Evolutionary conservation across 2,329 filamentous ascomycete species (phyloP).

Genomic region (Chalaropsis ovoidea): DNA sequence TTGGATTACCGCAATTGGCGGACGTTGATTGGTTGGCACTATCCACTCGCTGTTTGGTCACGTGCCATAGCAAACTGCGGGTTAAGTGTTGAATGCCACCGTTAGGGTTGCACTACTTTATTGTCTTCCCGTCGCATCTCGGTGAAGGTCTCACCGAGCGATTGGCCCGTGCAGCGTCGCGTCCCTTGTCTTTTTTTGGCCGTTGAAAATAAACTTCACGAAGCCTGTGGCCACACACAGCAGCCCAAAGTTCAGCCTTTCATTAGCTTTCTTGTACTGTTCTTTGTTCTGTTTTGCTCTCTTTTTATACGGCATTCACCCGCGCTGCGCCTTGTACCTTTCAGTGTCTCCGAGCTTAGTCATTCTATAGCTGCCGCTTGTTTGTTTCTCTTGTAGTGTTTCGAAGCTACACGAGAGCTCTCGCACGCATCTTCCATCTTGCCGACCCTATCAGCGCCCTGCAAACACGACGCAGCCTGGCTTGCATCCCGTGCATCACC

Average conservation of each 20-base stretch:
- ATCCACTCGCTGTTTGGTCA: neutral
- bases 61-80: neutral
- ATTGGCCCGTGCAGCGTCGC: slow-evolving; percentile 2
- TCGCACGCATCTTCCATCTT: neutral
- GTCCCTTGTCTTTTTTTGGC: slow-evolving; percentile 6
- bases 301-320: neutral
- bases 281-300: neutral
- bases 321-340: neutral
- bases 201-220: slow-evolving; percentile 13
- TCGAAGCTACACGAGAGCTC: slow-evolving; percentile 13
- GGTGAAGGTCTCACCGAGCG: slow-evolving; percentile 12
- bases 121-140: neutral
- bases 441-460: neutral
- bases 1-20: slow-evolving; percentile 9
- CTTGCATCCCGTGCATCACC: no score
- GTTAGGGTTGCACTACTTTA: neutral
- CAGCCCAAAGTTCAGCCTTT: neutral
- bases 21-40: slow-evolving; percentile 16
- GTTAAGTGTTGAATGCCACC: neutral
- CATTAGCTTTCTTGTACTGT: neutral
- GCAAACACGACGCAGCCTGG: neutral
- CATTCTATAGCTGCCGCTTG: neutral
- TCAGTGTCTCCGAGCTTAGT: neutral
- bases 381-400: neutral
- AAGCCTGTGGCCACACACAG: neutral